Evolutionary conservation across 192 early-diverging fungal species (phyloP), one percentile per base, ranked within the genome.

Genomic region (Entrophospora sp.): DNA sequence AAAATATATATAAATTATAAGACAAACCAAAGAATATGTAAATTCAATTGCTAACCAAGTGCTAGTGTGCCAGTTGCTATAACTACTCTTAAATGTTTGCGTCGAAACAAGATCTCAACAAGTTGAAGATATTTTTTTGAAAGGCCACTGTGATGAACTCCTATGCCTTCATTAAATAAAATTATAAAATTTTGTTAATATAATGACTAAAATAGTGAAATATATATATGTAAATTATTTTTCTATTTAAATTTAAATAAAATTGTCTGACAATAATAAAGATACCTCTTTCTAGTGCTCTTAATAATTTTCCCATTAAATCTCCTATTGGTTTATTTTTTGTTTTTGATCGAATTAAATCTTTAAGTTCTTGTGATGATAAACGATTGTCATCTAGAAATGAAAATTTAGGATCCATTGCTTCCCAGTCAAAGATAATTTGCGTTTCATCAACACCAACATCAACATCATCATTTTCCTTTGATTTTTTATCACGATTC

Each of bases 91-190:
- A 79, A 61, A 40, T 60, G 69, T 34, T 69, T 45, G 5, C 46
- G 24, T 3, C 77, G 73, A 60, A 79, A 76, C n/a, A 64, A 53
- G 14, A 68, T 46, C 57, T 79, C 77, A 24, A 79, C 77, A 2
- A 56, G 32, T 38, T 71, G 56, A 10, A 38, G 32, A 40, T 78
- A 79, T 24, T 57, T 68, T 20, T 43, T 46, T 38, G 66, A 62
- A 31, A 67, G 59, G 25, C 77, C 76, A 13, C 63, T 69, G 22
- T 79, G 77, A 61, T 79, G 77, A 10, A 79, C 76, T 1, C 73
- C 77, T 7, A 78, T 71, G 9, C 45, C 45, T 18, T n/a, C n/a
- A n/a, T n/a, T n/a, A n/a, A n/a, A n/a, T n/a, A n/a, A n/a, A n/a
- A n/a, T n/a, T n/a, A n/a, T n/a, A 20, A 46, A 22, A 46, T 25